Conservation (phyloP, 1,284 basidiomycete genomes). For the Papiliotrema flavescens region DNA sequence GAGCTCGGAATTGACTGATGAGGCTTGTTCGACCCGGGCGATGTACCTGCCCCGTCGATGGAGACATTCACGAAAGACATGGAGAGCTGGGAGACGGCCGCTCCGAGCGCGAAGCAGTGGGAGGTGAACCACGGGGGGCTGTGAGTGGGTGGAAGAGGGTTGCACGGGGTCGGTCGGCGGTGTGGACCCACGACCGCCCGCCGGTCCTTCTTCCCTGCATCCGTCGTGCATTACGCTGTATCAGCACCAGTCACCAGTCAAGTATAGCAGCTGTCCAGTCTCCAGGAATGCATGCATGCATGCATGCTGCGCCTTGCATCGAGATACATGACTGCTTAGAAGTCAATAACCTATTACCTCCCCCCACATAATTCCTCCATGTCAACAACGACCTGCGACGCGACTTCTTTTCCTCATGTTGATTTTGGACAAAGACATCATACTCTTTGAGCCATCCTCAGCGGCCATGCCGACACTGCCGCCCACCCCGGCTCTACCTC, state of each 20-base stretch:
- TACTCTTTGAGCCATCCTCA: neutral
- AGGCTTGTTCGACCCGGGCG: conserved; percentile 18
- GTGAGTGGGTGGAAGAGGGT: too few relatives aligned
- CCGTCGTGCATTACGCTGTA: too few relatives aligned
- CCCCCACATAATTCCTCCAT: too few relatives aligned
- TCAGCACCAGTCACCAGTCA: neutral
- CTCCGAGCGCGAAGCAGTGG: conserved; percentile 5
- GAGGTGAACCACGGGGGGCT: conserved; percentile 8
- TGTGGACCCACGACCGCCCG: too few relatives aligned
- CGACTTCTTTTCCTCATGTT: neutral
- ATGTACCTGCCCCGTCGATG: conserved; percentile 12
- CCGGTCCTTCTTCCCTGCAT: too few relatives aligned
- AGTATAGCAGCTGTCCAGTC: neutral
- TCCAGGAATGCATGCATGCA: neutral
- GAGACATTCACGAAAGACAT: conserved; percentile 21
- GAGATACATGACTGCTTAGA: too few relatives aligned
- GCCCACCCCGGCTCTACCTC: conserved; percentile 6
- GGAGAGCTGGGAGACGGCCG: conserved; percentile 18
- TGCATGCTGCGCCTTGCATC: neutral
- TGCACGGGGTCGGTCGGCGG: too few relatives aligned
- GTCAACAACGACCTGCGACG: neutral
- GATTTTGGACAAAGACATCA: neutral
- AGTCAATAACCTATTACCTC: too few relatives aligned
- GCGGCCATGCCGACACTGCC: conserved; percentile 3
- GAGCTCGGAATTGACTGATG: neutral